A percentile compares a stretch with the other conserved stretches of the same genome.
phyloP scores from a whole-genome alignment of 805 yeast genomes.

The Maudiozyma serrabonitensis region DNA sequence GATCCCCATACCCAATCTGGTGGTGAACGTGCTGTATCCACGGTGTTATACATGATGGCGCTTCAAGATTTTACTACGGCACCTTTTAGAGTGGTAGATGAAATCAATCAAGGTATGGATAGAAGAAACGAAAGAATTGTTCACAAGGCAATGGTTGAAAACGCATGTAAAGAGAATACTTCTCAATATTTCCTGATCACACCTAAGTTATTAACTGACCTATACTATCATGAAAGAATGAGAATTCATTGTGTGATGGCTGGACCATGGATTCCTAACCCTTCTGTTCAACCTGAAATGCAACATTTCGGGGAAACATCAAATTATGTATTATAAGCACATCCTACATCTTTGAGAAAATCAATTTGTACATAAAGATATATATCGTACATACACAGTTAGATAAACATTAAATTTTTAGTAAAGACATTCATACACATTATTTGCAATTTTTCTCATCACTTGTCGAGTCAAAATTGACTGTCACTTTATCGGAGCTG shows the following conservation, averaged over 20 bases:
- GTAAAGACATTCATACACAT: too few species aligned
- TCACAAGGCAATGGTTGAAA: constrained; percentile 74
- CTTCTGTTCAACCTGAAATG: constrained; percentile 24
- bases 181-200: constrained; percentile 90
- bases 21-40: constrained; percentile 94
- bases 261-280: constrained; percentile 37
- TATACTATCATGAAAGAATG: constrained; percentile 73
- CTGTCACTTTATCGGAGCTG: too few species aligned
- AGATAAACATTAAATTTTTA: too few species aligned
- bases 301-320: constrained; percentile 32
- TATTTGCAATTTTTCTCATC: too few species aligned
- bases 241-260: constrained; percentile 78
- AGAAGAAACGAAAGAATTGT: constrained; percentile 81
- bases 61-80: constrained; percentile 80
- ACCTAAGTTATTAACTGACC: constrained; percentile 74
- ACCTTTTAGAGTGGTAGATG: constrained; percentile 94
- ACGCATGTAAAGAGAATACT: constrained; percentile 54
- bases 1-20: constrained; percentile 93
- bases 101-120: constrained; percentile 98
- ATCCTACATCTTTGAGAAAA: not conserved
- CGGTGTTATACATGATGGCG: constrained; percentile 82
- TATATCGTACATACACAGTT: not conserved
- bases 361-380: not conserved
- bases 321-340: constrained; percentile 8
- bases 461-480: too few species aligned